Percentiles rank a stretch among this genome's conserved stretches.
These are phyloP conservation scores for Chalciporus sphaerocephalus DNA, from an alignment of 768 basidiomycete genomes.

Conservation along the genomic window DNA sequence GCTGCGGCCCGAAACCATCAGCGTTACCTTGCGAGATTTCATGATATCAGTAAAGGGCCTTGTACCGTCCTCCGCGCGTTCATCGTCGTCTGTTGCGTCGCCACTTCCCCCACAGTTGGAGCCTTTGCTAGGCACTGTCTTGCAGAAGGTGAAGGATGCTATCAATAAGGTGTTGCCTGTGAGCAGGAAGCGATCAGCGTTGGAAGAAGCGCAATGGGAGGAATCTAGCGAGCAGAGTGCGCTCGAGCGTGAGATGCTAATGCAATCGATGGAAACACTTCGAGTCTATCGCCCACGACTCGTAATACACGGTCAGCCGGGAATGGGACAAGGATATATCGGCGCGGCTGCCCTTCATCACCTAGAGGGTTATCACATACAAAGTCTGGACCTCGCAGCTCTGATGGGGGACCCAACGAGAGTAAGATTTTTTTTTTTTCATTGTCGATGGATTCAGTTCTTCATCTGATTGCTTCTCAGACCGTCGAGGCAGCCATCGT, in stretches of 20 bases:
- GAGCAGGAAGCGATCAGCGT: constrained; percentile 73
- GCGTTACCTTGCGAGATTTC: constrained; percentile 84
- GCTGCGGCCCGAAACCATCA: constrained; percentile 81
- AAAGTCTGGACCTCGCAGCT: constrained; percentile 86
- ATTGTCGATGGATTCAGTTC: not conserved
- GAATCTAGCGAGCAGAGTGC: constrained; percentile 78
- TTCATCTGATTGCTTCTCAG: constrained; percentile 35
- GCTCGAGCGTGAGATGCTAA: constrained; percentile 80
- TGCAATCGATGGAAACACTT: constrained; percentile 88
- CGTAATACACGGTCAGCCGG: constrained; percentile 70
- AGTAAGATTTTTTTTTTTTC: constrained; percentile 44
- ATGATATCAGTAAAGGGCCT: constrained; percentile 96
- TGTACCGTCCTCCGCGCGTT: constrained; percentile 91
- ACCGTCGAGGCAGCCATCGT: constrained; percentile 90
- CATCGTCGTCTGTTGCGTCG: constrained; percentile 79
- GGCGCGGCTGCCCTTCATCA: constrained; percentile 91
- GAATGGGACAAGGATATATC: constrained; percentile 90
- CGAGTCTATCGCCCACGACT: constrained; percentile 88
- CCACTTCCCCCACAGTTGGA: constrained; percentile 82
- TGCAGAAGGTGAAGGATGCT: constrained; percentile 68
- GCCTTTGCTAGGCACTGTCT: constrained; percentile 63
- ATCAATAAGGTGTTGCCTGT: constrained; percentile 76
- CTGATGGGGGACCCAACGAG: constrained; percentile 85
- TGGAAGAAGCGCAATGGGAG: constrained; percentile 96
- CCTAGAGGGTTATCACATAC: constrained; percentile 93